phyloP scores from a whole-genome alignment of 2,329 filamentous ascomycete species.

The Colletotrichum zoysiae region DNA sequence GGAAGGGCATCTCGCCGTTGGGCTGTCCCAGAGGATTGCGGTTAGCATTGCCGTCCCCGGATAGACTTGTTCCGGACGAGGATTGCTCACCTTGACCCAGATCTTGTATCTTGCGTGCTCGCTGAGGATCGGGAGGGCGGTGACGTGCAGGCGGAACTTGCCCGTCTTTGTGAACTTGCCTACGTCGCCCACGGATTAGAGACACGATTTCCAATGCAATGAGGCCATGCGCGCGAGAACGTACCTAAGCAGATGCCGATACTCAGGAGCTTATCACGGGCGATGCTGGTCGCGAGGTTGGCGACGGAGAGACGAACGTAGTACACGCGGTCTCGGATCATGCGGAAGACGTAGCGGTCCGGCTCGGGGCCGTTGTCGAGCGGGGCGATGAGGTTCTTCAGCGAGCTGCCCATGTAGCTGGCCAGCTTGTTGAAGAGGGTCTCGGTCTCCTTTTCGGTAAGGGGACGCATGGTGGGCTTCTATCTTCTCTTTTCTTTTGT shows the following conservation, averaged over 20 bases:
- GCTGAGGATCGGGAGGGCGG: constrained; percentile 86
- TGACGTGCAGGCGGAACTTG: constrained; percentile 95
- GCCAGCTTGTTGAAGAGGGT: constrained; percentile 93
- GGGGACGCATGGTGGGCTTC: constrained; percentile 74
- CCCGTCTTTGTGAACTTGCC: constrained; percentile 97
- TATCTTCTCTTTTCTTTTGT: not conserved
- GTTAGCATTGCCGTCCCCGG: not conserved
- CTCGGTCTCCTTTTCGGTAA: constrained; percentile 84
- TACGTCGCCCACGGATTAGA: constrained; percentile 45
- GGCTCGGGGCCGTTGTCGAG: constrained; percentile 74
- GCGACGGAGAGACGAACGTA: constrained; percentile 91
- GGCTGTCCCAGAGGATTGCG: constrained; percentile 52
- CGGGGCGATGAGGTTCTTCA: constrained; percentile 86
- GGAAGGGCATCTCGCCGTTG: constrained; percentile 97
- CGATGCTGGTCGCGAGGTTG: constrained; percentile 89
- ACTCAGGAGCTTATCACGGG: constrained; percentile 84
- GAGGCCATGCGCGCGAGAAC: constrained; percentile 25
- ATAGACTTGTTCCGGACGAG: too few species aligned
- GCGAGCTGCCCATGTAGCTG: constrained; percentile 88
- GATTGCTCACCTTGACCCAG: constrained; percentile 77
- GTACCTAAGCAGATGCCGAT: constrained; percentile 86
- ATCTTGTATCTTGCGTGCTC: constrained; percentile 96
- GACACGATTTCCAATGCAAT: not conserved
- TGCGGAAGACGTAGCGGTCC: constrained; percentile 87
- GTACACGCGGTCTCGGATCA: constrained; percentile 79